These are phyloP conservation scores for Cylindrodendrum hubeiense DNA, from an alignment of 2,329 filamentous ascomycete species.

Conservation along the genomic window DNA sequence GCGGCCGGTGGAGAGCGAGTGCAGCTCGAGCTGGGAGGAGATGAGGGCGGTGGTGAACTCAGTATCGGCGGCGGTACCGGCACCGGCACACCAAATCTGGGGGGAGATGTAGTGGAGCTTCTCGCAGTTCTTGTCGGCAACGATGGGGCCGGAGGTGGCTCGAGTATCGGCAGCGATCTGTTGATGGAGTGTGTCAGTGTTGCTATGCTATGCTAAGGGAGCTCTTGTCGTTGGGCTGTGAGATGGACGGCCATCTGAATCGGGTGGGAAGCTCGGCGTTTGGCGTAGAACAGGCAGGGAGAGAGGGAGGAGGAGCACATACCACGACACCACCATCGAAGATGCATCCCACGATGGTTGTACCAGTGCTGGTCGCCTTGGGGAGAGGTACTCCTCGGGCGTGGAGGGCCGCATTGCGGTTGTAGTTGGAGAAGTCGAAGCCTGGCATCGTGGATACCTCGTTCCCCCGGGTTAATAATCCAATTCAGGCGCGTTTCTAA, in stretches of 20 bases:
- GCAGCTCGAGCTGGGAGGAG: conserved; percentile 97
- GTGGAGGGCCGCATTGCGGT: conserved; percentile 97
- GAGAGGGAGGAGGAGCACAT: conserved; percentile 50
- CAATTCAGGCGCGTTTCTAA: conserved; percentile 13
- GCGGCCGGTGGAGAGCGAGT: conserved; percentile 95
- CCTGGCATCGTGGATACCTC: conserved; percentile 79
- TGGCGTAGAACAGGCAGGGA: not conserved
- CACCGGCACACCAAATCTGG: conserved; percentile 99
- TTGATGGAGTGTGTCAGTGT: conserved; percentile 33
- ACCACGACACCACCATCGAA: conserved; percentile 97
- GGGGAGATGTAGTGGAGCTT: conserved; percentile 99
- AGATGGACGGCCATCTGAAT: conserved; percentile 2
- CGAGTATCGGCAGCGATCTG: conserved; percentile 98
- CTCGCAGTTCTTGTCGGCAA: conserved; percentile 99
- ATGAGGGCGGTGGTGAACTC: conserved; percentile 99
- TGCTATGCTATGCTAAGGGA: not conserved
- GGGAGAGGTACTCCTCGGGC: conserved; percentile 93
- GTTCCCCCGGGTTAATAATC: conserved; percentile 28
- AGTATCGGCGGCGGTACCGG: conserved; percentile 96
- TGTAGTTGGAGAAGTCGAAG: conserved; percentile 99
- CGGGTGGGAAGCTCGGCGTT: not conserved
- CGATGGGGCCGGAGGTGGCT: conserved; percentile 96
- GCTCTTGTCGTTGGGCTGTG: not conserved
- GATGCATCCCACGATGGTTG: conserved; percentile 97
- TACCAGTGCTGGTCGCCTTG: conserved; percentile 98